These are phyloP conservation scores for Apiospora hydei DNA, from an alignment of 2,329 filamentous ascomycete species.

Conservation along the genomic window DNA sequence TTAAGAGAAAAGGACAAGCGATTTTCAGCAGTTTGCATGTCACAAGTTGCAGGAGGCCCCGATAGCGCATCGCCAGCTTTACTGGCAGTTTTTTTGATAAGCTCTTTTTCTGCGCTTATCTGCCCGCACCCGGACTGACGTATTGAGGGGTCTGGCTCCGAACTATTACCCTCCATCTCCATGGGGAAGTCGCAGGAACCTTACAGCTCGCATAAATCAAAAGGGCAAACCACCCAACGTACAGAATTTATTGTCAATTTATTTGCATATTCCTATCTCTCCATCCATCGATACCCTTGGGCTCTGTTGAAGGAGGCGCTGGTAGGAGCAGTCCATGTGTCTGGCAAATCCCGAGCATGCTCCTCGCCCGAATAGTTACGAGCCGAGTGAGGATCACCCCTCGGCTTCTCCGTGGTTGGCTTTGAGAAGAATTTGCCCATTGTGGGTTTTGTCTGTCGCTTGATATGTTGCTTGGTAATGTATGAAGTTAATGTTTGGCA, in stretches of 20 bases:
- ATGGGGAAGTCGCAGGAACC: background rate
- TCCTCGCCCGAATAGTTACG: background rate
- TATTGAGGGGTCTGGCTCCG: background rate
- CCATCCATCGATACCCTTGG: background rate
- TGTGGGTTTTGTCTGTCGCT: background rate
- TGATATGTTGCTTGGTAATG: background rate
- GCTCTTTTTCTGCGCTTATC: slow-evolving; percentile 26
- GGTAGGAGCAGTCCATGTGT: background rate
- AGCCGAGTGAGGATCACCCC: background rate
- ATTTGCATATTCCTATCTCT: background rate
- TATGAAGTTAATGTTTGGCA: background rate
- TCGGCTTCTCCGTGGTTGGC: background rate
- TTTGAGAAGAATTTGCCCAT: background rate
- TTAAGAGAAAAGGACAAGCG: background rate
- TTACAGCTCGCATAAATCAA: background rate
- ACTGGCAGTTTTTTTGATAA: slow-evolving; percentile 5
- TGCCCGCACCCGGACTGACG: slow-evolving; percentile 22
- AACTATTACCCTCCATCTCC: slow-evolving; percentile 8
- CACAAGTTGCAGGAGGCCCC: background rate
- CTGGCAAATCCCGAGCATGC: background rate
- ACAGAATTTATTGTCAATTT: background rate
- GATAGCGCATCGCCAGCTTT: slow-evolving; percentile 15
- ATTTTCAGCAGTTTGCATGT: background rate
- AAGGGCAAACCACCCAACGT: background rate
- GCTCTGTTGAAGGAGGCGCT: background rate